A percentile compares a stretch with the other conserved stretches of the same genome.
Evolutionary conservation across 345 rosid genomes (phyloP).

Genomic region (Syzygium aromaticum): DNA sequence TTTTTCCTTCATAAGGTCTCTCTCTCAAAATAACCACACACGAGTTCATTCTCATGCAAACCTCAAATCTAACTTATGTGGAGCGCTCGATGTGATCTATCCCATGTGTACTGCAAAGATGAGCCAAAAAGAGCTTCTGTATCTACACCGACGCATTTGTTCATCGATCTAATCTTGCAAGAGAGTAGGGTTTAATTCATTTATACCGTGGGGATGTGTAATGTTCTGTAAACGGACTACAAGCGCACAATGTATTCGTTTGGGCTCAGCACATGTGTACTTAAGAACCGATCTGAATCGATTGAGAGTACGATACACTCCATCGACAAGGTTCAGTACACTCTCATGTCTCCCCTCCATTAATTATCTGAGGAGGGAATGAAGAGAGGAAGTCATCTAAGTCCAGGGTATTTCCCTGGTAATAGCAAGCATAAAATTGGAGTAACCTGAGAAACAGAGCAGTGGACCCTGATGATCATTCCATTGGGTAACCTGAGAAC

Average conservation of each 20-base stretch:
- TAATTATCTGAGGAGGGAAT: background rate
- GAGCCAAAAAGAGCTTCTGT: background rate
- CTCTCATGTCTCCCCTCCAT: background rate
- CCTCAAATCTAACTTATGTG: background rate
- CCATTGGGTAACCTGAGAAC: background rate
- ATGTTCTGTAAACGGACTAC: background rate
- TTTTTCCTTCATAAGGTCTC: background rate
- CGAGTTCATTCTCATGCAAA: background rate
- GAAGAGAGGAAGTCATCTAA: background rate
- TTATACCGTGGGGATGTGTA: background rate
- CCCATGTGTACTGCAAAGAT: background rate
- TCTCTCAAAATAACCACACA: background rate
- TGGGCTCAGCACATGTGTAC: no score
- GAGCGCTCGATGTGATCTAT: no score
- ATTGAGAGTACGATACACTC: background rate
- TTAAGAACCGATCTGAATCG: no score
- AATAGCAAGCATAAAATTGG: background rate
- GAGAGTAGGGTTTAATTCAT: background rate
- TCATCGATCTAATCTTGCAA: background rate
- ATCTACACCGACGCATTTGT: background rate
- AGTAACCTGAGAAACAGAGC: background rate
- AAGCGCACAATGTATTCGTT: background rate
- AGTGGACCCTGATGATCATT: background rate
- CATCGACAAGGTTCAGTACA: background rate
- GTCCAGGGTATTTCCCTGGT: background rate